A percentile compares a stretch with the other conserved stretches of the same genome.
phyloP scores from a whole-genome alignment of 1,284 basidiomycete species.

The Rhodotorula glutinis region DNA sequence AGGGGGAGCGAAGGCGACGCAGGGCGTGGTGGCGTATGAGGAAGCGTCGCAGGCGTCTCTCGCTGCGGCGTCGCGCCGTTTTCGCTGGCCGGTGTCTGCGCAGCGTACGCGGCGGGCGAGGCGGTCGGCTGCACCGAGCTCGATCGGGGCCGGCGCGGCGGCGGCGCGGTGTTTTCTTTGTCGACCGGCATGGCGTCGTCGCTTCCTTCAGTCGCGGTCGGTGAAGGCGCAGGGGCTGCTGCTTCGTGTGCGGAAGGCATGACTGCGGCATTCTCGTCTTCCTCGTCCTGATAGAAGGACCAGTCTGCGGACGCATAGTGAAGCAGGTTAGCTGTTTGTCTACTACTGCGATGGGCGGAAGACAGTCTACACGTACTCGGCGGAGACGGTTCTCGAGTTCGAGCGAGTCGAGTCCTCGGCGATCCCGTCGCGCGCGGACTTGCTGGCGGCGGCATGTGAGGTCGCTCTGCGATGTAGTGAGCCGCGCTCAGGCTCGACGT shows the following conservation, averaged over 20 bases:
- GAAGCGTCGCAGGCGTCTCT: background rate
- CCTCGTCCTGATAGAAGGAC: conserved; percentile 22
- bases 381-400: background rate
- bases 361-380: background rate
- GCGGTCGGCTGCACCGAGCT: background rate
- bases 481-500: background rate
- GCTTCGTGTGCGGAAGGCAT: background rate
- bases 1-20: background rate
- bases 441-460: conserved; percentile 7
- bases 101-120: background rate
- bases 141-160: background rate
- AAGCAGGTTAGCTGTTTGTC: background rate
- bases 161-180: conserved; percentile 19
- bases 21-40: background rate
- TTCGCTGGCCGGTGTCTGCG: too few species aligned
- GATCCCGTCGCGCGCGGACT: background rate
- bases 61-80: too few species aligned
- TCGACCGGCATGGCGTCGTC: conserved; percentile 3
- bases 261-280: background rate
- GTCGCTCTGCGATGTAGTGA: background rate
- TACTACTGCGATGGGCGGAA: background rate
- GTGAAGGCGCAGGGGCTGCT: background rate
- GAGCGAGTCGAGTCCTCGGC: background rate
- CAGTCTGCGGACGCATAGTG: conserved; percentile 8
- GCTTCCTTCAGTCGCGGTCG: background rate